A percentile compares a stretch with the other conserved stretches of the same genome.
phyloP scores from a whole-genome alignment of 2,329 filamentous ascomycete genomes.

The Hymenoscyphus fructigenus region DNA sequence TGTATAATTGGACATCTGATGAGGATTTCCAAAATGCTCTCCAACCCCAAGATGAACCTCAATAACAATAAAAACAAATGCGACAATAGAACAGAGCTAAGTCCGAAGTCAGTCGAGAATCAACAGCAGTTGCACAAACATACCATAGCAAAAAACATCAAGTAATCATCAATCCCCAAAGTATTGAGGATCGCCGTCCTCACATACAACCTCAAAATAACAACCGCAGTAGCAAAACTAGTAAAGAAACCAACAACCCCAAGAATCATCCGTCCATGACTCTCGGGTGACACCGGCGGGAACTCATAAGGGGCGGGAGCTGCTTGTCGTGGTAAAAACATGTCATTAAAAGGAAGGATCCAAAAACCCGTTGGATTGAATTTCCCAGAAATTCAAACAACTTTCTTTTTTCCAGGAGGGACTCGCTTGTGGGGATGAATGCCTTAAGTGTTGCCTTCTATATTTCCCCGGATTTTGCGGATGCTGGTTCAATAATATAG shows the following conservation, averaged over 20 bases:
- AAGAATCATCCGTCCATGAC: constrained; percentile 39
- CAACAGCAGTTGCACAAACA: constrained; percentile 13
- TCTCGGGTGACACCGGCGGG: constrained; percentile 28
- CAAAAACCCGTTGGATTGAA: not conserved
- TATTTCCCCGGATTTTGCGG: constrained; percentile 2
- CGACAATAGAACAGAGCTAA: constrained; percentile 19
- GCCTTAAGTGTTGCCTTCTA: constrained; percentile 9
- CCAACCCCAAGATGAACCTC: constrained; percentile 47
- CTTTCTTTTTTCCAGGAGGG: not conserved
- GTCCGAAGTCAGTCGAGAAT: not conserved
- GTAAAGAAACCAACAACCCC: constrained; percentile 41
- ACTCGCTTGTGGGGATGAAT: not conserved
- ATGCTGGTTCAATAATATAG: constrained; percentile 13
- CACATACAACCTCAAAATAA: constrained; percentile 45
- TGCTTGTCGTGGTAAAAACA: constrained; percentile 18
- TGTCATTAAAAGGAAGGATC: constrained; percentile 4
- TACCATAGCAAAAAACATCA: constrained; percentile 41
- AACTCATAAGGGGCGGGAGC: not conserved
- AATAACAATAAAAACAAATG: constrained; percentile 41
- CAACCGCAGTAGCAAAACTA: constrained; percentile 38
- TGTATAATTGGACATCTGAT: constrained; percentile 31
- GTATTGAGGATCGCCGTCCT: constrained; percentile 45
- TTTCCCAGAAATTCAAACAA: constrained; percentile 13
- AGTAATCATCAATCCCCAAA: constrained; percentile 48
- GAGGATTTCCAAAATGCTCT: constrained; percentile 38